These are phyloP conservation scores for Prinsepia uniflora DNA, from an alignment of 306 rosid genomes.

Conservation along the genomic window DNA sequence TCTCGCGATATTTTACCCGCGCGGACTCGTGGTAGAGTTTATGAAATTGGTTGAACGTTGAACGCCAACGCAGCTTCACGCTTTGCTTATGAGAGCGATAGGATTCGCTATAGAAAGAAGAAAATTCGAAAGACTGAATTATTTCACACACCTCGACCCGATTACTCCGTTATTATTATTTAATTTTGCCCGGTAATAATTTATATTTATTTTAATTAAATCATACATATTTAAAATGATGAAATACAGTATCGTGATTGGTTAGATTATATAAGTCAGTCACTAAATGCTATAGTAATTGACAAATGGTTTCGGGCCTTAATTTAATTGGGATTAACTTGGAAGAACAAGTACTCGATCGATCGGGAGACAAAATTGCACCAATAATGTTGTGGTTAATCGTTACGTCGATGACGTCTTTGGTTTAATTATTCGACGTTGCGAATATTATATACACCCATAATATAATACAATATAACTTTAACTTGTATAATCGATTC, in stretches of 20 bases:
- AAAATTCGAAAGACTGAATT: background rate
- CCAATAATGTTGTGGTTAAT: slow-evolving; percentile 4
- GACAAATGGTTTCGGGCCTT: background rate
- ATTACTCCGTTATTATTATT: no score
- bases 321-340: background rate
- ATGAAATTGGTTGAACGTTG: slow-evolving; percentile 17
- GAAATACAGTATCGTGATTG: background rate
- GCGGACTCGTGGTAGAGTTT: background rate
- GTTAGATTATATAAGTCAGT: no score
- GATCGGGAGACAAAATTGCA: background rate
- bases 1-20: background rate
- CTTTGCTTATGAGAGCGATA: slow-evolving; percentile 17
- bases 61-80: slow-evolving; percentile 5
- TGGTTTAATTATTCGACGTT: background rate
- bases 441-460: background rate
- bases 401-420: background rate
- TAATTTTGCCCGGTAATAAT: no score
- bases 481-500: background rate
- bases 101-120: slow-evolving; percentile 3
- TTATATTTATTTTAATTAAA: no score
- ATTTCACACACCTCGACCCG: no score
- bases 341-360: background rate
- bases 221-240: background rate
- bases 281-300: background rate
- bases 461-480: background rate